Percentiles rank a stretch among this genome's conserved stretches.
Evolutionary conservation across 2,329 filamentous ascomycete species (phyloP).

Genomic region (Botrytis byssoidea): DNA sequence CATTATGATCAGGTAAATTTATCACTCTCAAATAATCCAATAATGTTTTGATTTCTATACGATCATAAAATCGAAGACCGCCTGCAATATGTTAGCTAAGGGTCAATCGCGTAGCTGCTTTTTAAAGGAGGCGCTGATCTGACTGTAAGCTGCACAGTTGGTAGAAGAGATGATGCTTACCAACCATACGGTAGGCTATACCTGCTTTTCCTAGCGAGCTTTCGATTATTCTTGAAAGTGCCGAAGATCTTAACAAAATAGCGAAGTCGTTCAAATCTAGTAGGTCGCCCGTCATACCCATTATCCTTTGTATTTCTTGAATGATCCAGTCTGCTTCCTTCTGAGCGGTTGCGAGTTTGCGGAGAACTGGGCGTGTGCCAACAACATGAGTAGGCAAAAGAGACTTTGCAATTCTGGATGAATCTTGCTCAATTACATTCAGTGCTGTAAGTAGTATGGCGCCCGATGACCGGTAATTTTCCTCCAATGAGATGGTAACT

Average conservation of each 20-base stretch:
- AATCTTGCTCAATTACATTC: conserved; percentile 87
- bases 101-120: background rate
- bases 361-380: conserved; percentile 77
- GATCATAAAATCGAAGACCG: conserved; percentile 87
- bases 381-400: conserved; percentile 77
- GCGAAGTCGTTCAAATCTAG: conserved; percentile 76
- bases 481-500: conserved; percentile 79
- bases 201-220: conserved; percentile 75
- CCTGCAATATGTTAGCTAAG: conserved; percentile 39
- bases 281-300: conserved; percentile 69
- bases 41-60: conserved; percentile 81
- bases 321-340: conserved; percentile 88
- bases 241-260: conserved; percentile 80
- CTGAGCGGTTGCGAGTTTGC: conserved; percentile 66
- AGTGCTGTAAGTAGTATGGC: conserved; percentile 78
- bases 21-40: conserved; percentile 87
- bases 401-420: conserved; percentile 73
- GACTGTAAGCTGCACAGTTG: background rate
- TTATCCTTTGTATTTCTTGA: conserved; percentile 71
- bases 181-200: conserved; percentile 89
- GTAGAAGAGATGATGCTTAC: conserved; percentile 39
- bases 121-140: background rate
- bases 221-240: conserved; percentile 83
- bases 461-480: conserved; percentile 91
- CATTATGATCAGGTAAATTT: conserved; percentile 81